These are phyloP conservation scores for Aspergillus sp. DNA, from an alignment of 2,329 filamentous ascomycete genomes.

Conservation along the genomic window DNA sequence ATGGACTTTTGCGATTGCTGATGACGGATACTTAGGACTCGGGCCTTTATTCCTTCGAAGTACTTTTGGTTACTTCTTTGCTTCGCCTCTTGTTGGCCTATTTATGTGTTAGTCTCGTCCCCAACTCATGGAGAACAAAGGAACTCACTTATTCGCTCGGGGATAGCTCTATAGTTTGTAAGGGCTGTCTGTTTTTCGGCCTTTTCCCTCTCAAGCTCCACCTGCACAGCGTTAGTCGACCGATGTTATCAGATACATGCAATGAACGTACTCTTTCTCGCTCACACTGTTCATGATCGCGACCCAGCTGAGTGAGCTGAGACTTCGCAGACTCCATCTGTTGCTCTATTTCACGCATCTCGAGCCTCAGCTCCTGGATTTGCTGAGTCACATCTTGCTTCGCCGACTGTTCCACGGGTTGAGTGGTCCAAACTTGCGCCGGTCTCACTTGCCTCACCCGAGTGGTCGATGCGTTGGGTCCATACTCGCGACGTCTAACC, in stretches of 20 bases:
- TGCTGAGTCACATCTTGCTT: slow-evolving; percentile 60
- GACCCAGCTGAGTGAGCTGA: slow-evolving; percentile 19
- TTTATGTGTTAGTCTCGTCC: slow-evolving; percentile 17
- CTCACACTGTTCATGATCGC: slow-evolving; percentile 21
- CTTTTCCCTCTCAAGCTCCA: slow-evolving; percentile 56
- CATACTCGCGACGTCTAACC: slow-evolving; percentile 75
- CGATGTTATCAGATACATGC: slow-evolving; percentile 8
- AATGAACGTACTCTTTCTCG: slow-evolving; percentile 43
- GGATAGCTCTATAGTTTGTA: slow-evolving; percentile 64
- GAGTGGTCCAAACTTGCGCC: slow-evolving; percentile 72
- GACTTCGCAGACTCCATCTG: slow-evolving; percentile 29
- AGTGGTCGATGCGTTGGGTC: slow-evolving; percentile 68
- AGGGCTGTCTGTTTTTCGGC: slow-evolving; percentile 63
- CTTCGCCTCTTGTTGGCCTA: slow-evolving; percentile 46
- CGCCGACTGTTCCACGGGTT: slow-evolving; percentile 62
- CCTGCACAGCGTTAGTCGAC: slow-evolving; percentile 17
- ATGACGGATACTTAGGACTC: slow-evolving; percentile 52
- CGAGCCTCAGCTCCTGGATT: slow-evolving; percentile 41
- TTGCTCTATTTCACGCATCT: slow-evolving; percentile 35
- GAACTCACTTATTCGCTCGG: slow-evolving; percentile 65
- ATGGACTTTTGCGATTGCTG: slow-evolving; percentile 56
- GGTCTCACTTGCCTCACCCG: slow-evolving; percentile 58
- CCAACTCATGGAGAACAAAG: slow-evolving; percentile 10
- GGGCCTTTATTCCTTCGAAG: slow-evolving; percentile 42
- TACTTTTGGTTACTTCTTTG: slow-evolving; percentile 40